phyloP scores from a whole-genome alignment of 1,139 yeast genomes.

The Yamadazyma pseudoaaseri region DNA sequence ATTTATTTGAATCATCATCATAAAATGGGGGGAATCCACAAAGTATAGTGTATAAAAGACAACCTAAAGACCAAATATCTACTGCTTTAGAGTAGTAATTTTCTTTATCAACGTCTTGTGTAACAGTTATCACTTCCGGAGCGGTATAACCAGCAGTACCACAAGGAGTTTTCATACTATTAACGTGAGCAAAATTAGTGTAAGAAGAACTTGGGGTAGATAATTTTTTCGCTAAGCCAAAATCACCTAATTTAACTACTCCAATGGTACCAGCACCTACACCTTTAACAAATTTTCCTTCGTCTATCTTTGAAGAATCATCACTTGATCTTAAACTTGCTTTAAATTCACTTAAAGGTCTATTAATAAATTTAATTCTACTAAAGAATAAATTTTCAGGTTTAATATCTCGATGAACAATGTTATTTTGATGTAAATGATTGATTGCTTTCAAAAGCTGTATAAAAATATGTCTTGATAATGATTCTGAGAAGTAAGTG shows the following conservation, averaged over 20 bases:
- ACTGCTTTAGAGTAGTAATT: conserved; percentile 86
- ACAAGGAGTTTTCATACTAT: conserved; percentile 60
- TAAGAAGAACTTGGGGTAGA: conserved; percentile 24
- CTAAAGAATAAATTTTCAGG: conserved; percentile 87
- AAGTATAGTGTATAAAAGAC: conserved; percentile 81
- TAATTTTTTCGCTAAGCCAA: conserved; percentile 86
- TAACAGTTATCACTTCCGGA: conserved; percentile 77
- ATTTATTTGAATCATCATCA: conserved; percentile 79
- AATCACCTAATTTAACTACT: conserved; percentile 81
- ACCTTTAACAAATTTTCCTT: conserved; percentile 75
- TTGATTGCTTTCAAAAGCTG: conserved; percentile 84
- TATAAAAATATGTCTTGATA: conserved; percentile 77
- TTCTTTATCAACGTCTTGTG: conserved; percentile 37
- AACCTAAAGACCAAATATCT: conserved; percentile 96
- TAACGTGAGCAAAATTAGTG: conserved; percentile 28
- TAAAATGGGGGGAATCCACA: conserved; percentile 98
- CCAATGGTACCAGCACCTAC: conserved; percentile 93
- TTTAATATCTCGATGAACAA: conserved; percentile 93
- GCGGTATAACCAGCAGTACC: conserved; percentile 76
- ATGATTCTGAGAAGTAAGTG: conserved; percentile 85
- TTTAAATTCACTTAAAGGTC: conserved; percentile 40
- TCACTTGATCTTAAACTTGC: conserved; percentile 63
- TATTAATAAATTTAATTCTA: conserved; percentile 43
- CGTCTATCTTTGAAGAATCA: conserved; percentile 76
- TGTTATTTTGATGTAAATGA: conserved; percentile 80